phyloP scores from a whole-genome alignment of 345 rosid genomes.

The Bruguiera gymnorhiza region DNA sequence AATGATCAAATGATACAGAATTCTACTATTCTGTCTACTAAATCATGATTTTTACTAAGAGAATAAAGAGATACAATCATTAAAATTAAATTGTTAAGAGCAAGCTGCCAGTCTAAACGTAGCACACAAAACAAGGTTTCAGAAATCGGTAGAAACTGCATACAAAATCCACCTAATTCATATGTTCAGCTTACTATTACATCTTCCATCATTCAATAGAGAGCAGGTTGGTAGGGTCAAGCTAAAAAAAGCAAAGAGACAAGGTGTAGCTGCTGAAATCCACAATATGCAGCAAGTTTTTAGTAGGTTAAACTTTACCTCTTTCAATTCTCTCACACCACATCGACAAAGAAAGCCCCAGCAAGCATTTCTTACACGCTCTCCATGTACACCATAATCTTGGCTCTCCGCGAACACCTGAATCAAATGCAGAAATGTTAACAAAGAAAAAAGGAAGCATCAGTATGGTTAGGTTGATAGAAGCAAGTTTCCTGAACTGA shows the following conservation, averaged over 20 bases:
- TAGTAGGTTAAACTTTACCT: slow-evolving; percentile 36
- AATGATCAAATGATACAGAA: too few relatives aligned
- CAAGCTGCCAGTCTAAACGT: neutral
- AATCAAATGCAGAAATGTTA: slow-evolving; percentile 10
- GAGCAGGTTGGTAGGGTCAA: too few relatives aligned
- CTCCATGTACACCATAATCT: slow-evolving; percentile 95
- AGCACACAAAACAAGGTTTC: too few relatives aligned
- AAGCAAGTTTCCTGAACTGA: neutral
- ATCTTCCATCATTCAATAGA: too few relatives aligned
- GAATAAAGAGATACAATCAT: neutral
- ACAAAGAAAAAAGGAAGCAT: neutral
- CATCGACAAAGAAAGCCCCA: slow-evolving; percentile 99
- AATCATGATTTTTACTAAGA: neutral
- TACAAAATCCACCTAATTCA: too few relatives aligned
- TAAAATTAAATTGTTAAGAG: neutral
- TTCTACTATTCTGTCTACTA: neutral
- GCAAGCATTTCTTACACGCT: slow-evolving; percentile 91
- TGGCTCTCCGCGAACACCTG: slow-evolving; percentile 97
- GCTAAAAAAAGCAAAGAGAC: neutral
- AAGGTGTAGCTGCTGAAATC: neutral
- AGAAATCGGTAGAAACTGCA: too few relatives aligned
- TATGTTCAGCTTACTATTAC: too few relatives aligned
- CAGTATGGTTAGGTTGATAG: neutral
- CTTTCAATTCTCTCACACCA: slow-evolving; percentile 86
- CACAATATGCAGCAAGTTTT: neutral